These are phyloP conservation scores for Capsella bursapastoris DNA, from an alignment of 345 rosid species.

Conservation along the genomic window DNA sequence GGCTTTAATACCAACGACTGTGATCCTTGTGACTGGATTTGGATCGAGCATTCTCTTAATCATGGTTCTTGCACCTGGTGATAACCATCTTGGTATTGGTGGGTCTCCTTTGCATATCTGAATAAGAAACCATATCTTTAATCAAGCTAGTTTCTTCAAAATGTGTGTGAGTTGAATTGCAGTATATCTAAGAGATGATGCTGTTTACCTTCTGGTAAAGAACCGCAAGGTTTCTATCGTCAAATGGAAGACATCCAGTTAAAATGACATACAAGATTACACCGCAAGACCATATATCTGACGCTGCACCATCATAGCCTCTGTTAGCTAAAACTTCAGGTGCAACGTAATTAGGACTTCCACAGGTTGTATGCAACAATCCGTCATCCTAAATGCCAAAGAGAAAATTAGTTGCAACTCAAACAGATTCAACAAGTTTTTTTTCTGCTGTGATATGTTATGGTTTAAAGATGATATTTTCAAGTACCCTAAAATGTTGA, in stretches of 20 bases:
- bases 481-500: slow-evolving; percentile 82
- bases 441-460: background rate
- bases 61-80: slow-evolving; percentile 77
- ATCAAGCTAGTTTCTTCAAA: slow-evolving; percentile 17
- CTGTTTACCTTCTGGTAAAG: slow-evolving; percentile 83
- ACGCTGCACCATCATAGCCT: slow-evolving; percentile 90
- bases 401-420: background rate
- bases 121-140: background rate
- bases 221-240: slow-evolving; percentile 92
- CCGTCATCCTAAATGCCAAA: slow-evolving; percentile 71
- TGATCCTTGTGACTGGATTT: slow-evolving; percentile 70
- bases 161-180: background rate
- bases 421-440: background rate
- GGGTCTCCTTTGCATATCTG: slow-evolving; percentile 92
- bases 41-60: slow-evolving; percentile 85
- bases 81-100: slow-evolving; percentile 79
- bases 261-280: slow-evolving; percentile 86
- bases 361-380: slow-evolving; percentile 91
- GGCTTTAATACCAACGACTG: slow-evolving; percentile 64
- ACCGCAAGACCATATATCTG: slow-evolving; percentile 96
- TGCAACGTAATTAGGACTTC: slow-evolving; percentile 99
- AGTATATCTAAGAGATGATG: background rate
- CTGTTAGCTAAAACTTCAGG: slow-evolving; percentile 88
- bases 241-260: slow-evolving; percentile 90
- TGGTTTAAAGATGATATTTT: slow-evolving; percentile 1